Percentiles rank a stretch among this genome's conserved stretches.
These are phyloP conservation scores for Salicornia ramosissima DNA, from an alignment of 148 eudicot species.

Conservation along the genomic window DNA sequence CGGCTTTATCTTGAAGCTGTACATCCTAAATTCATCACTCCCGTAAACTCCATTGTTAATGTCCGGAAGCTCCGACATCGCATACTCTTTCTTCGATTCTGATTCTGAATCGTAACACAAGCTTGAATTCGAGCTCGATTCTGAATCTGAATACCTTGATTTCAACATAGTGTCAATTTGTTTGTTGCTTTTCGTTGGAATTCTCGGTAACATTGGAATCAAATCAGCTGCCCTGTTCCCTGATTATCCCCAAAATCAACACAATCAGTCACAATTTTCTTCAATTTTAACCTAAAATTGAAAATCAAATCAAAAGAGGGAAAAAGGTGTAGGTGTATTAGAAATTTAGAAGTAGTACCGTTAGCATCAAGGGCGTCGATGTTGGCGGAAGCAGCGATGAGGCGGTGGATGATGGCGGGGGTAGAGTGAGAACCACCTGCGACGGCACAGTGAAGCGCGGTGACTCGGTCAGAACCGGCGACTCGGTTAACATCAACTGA, in stretches of 20 bases:
- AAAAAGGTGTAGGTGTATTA: too few relatives aligned
- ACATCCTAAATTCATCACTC: slow-evolving; percentile 89
- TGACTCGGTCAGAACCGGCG: slow-evolving; percentile 60
- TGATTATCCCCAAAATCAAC: slow-evolving; percentile 5
- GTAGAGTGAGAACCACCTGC: slow-evolving; percentile 54
- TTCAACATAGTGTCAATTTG: slow-evolving; percentile 43
- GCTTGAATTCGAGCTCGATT: slow-evolving; percentile 7
- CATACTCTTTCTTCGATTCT: slow-evolving; percentile 56
- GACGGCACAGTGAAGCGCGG: slow-evolving; percentile 87
- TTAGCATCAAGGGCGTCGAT: slow-evolving; percentile 38
- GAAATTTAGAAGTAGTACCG: slow-evolving; percentile 30
- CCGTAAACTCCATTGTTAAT: slow-evolving; percentile 78
- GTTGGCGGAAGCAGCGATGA: slow-evolving; percentile 54
- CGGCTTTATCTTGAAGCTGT: slow-evolving; percentile 83
- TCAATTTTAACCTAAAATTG: too few relatives aligned
- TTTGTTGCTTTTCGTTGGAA: slow-evolving; percentile 23
- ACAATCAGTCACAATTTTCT: background rate
- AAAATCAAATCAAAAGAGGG: too few relatives aligned
- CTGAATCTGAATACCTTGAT: slow-evolving; percentile 18
- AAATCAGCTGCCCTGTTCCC: slow-evolving; percentile 49
- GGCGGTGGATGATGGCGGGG: slow-evolving; percentile 34
- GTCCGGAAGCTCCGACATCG: slow-evolving; percentile 58
- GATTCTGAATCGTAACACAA: slow-evolving; percentile 13
- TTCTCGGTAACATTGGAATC: slow-evolving; percentile 39
- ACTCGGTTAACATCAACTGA: slow-evolving; percentile 50